phyloP scores from a whole-genome alignment of 768 basidiomycete species.

The Lanmaoa pseudosensibilis region DNA sequence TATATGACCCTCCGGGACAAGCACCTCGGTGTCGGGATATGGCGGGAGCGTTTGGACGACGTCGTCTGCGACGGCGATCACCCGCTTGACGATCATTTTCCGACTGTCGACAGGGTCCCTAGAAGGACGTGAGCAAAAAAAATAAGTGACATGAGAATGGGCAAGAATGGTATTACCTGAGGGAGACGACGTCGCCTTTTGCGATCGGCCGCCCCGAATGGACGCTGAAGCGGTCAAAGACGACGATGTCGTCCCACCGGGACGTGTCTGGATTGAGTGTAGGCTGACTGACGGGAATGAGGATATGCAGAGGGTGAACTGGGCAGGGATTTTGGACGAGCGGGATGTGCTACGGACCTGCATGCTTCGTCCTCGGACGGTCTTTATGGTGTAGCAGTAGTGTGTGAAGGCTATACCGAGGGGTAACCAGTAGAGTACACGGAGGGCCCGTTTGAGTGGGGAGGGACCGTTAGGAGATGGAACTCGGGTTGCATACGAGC shows the following conservation, averaged over 20 bases:
- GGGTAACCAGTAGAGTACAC: constrained; percentile 60
- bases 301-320: background rate
- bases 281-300: constrained; percentile 49
- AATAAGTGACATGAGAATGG: background rate
- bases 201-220: constrained; percentile 36
- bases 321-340: constrained; percentile 3
- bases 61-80: constrained; percentile 65
- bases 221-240: constrained; percentile 58
- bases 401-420: constrained; percentile 47
- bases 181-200: constrained; percentile 65
- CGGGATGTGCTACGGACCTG: constrained; percentile 45
- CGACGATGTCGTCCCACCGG: constrained; percentile 54
- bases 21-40: constrained; percentile 53
- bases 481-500: background rate
- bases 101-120: constrained; percentile 63
- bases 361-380: constrained; percentile 68
- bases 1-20: constrained; percentile 60
- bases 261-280: constrained; percentile 76
- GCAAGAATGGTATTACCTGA: constrained; percentile 42
- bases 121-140: background rate
- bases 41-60: constrained; percentile 66
- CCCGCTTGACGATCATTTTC: constrained; percentile 61
- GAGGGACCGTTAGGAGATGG: background rate
- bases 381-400: constrained; percentile 52
- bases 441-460: background rate